Evolutionary conservation across 768 basidiomycete genomes (phyloP), one percentile per base, ranked within the genome.

Genomic region (Coprinopsis sp.): DNA sequence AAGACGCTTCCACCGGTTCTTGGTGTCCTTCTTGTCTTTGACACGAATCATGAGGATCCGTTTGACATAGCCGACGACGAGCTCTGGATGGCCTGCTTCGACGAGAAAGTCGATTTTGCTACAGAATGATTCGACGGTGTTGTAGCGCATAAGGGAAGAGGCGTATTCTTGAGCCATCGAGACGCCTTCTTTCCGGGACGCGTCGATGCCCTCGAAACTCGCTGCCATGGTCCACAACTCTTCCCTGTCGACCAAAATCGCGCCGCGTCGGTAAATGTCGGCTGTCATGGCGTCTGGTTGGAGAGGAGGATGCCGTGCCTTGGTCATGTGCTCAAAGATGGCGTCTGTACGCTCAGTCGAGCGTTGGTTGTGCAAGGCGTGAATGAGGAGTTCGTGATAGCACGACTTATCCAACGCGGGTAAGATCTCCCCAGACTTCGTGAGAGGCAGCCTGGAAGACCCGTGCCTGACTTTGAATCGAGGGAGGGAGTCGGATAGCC

Each of bases 331-430:
- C 11, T 73, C 51, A 10, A 87, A 58, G 12, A 88, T 63, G 11
- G 58, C 51, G 12, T 70, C 60, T 0, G 77, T 83, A 21, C 78
- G 64, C 1, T 56, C 47, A 14, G 73, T 62, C 4, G 81, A 81
- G 31, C 70, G 63, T n/a, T 75, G 73, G 53, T 84, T 73, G 6
- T 76, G 76, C 28, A 91, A 69, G 3, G 81, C 67, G 59, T 87
- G 89, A 50, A 84, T 72, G 3, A 90, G 54, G 22, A 91, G 73
- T 1, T 78, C 56, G 58, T 87, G 84, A 61, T 81, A 84, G 8
- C 57, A 51, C 8, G 58, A 46, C 21, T 54, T 37, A 47, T 49
- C 52, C 8, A 60, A 51, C 14, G 56, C 57, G 4, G 58, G 58
- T 33, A 50, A 54, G 18, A 49, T 38, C 44, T 41, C 50, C 21